Evolutionary conservation across 2,329 filamentous ascomycete species (phyloP), one percentile per base, ranked within the genome.

Genomic region (Tolypocladium paradoxum): DNA sequence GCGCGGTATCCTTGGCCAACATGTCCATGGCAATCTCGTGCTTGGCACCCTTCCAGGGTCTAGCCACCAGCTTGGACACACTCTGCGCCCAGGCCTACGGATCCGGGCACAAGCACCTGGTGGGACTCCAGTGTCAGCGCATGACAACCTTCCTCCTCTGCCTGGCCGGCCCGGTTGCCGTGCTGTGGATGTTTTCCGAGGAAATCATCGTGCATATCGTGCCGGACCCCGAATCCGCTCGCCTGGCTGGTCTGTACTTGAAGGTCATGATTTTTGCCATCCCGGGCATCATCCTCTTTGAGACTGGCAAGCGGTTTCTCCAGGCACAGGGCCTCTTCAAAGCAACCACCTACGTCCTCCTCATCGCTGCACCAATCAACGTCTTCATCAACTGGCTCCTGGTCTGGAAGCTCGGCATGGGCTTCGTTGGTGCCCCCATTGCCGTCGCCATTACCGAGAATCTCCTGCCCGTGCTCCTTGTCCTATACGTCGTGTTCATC

Each of bases 51-150:
- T 87, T 88, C 64, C 87, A 90, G 64, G 87, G 90, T n/a, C 77
- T 97, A 16, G 86, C 90, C 1, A 97, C 92, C 5, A 89, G 86
- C 58, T 76, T 97, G 37, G 92, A 97, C 69, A 97, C 92, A 0
- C 82, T 97, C 2, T 96, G 92, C 67, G 83, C 92, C 0, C 92
- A 97, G 69, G 92, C 93, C 0, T 97, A 95, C 65, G 92, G 93
- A 2, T 95, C 88, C 0, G 92, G 92, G 0, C 87, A 87, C 66
- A 95, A 87, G 65, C 87, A 91, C 60, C 80, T 97, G 6, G 92
- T 97, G 12, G 88, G 88, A 2, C 68, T 93, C 52, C 88, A 93
- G 62, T 78, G 89, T 57, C 87, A 93, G 70, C 79, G 88, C 53
- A 92, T 92, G 88, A 75, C 88, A 1, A 86, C 77, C 64, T 91